Conservation (phyloP, 139 green algal genomes). For the Bryopsis sp. region DNA sequence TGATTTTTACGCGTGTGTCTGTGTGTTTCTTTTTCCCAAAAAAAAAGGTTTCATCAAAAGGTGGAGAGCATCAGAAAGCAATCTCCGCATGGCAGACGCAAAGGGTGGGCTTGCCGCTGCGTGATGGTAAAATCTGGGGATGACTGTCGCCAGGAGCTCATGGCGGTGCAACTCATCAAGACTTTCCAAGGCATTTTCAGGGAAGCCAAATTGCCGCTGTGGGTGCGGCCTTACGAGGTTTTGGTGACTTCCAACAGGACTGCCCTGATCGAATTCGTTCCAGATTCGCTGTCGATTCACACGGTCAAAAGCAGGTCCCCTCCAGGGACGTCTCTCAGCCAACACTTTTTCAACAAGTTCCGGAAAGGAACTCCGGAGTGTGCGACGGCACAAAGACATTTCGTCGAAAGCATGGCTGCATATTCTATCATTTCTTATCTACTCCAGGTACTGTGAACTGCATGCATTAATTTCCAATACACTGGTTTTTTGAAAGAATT, state of each 20-base stretch:
- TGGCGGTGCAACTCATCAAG: constrained; percentile 89
- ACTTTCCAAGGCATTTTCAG: constrained; percentile 76
- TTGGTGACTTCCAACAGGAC: constrained; percentile 82
- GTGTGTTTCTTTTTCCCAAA: too few relatives aligned
- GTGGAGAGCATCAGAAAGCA: constrained; percentile 45
- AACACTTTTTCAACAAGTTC: constrained; percentile 76
- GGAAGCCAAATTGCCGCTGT: constrained; percentile 79
- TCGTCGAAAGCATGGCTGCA: constrained; percentile 84
- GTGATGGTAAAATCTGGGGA: constrained; percentile 98
- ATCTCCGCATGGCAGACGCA: constrained; percentile 62
- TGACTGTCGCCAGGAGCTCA: constrained; percentile 94
- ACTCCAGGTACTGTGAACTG: constrained; percentile 35
- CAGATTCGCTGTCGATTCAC: constrained; percentile 88
- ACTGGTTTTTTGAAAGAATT: too few relatives aligned
- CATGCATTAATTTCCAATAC: too few relatives aligned
- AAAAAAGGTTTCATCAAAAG: too few relatives aligned
- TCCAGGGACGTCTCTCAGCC: constrained; percentile 26
- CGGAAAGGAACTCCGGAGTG: constrained; percentile 45
- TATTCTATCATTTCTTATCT: constrained; percentile 80
- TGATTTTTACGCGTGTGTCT: too few relatives aligned
- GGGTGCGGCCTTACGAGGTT: constrained; percentile 82
- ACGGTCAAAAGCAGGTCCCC: constrained; percentile 67
- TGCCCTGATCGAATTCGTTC: constrained; percentile 94
- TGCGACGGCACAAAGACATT: constrained; percentile 66
- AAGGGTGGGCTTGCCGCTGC: constrained; percentile 77